phyloP scores from a whole-genome alignment of 192 early-diverging fungal genomes.

The Coemansia sp. region DNA sequence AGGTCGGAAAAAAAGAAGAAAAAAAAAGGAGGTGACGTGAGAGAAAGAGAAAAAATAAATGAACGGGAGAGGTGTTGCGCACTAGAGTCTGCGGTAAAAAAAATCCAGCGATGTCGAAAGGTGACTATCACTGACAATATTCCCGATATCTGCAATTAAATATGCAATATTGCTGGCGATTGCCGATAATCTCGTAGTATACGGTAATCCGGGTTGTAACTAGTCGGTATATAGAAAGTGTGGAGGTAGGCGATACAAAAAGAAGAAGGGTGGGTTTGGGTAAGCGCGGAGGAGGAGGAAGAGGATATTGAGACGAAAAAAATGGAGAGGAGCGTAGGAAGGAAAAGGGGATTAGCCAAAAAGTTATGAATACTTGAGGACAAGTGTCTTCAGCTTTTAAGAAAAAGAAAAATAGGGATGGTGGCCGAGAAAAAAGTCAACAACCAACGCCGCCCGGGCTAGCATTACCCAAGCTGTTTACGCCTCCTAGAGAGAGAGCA shows the following conservation, averaged over 20 bases:
- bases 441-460: neutral
- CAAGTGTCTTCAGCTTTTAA: neutral
- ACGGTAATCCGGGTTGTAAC: neutral
- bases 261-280: neutral
- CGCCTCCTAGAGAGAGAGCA: neutral
- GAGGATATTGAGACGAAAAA: neutral
- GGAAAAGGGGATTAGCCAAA: neutral
- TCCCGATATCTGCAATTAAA: neutral
- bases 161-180: neutral
- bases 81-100: neutral
- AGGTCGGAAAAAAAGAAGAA: neutral
- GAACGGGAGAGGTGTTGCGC: neutral
- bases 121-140: neutral
- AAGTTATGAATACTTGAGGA: neutral
- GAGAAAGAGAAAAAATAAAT: neutral
- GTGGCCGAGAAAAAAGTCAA: neutral
- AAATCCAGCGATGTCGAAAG: neutral
- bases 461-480: neutral
- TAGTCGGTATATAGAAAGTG: constrained; percentile 3
- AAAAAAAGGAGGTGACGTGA: neutral
- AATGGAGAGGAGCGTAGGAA: neutral
- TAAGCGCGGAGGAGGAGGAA: neutral
- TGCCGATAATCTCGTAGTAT: neutral
- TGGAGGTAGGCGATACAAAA: neutral
- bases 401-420: neutral